Percentiles rank a stretch among this genome's conserved stretches.
phyloP scores from a whole-genome alignment of 163 green algal species.

The Trebouxia gelatinosa region DNA sequence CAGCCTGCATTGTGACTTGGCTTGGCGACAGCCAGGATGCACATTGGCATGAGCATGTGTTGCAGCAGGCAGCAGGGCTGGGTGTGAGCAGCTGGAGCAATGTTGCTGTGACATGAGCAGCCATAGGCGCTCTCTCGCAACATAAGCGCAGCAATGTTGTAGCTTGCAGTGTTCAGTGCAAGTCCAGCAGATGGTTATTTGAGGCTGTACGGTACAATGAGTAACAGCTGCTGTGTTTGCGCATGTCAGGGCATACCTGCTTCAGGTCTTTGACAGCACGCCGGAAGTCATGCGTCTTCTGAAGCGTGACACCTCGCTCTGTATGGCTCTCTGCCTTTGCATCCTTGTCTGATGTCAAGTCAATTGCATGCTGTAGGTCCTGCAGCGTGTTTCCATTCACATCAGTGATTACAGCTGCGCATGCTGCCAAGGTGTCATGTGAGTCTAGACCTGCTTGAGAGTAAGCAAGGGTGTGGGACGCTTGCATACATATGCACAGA shows the following conservation, averaged over 20 bases:
- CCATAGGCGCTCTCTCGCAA: not conserved
- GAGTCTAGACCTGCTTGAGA: not conserved
- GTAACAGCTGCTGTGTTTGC: too few relatives aligned
- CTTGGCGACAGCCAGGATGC: not conserved
- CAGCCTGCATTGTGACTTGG: conserved; percentile 28
- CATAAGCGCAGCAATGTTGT: not conserved
- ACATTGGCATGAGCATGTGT: not conserved
- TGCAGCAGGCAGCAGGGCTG: not conserved
- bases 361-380: conserved; percentile 36
- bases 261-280: conserved; percentile 35
- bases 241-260: not conserved
- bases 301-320: conserved; percentile 60
- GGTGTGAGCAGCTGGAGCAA: not conserved
- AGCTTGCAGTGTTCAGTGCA: not conserved
- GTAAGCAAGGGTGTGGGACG: not conserved
- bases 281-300: conserved; percentile 75
- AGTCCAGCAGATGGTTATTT: not conserved
- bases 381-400: not conserved
- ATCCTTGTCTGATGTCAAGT: conserved; percentile 18
- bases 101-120: not conserved
- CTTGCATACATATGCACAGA: too few relatives aligned
- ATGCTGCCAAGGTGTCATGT: not conserved
- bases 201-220: not conserved
- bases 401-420: not conserved
- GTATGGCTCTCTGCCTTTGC: conserved; percentile 28